Evolutionary conservation across 2,329 filamentous ascomycete genomes (phyloP).

Genomic region (Penicillium sp.): DNA sequence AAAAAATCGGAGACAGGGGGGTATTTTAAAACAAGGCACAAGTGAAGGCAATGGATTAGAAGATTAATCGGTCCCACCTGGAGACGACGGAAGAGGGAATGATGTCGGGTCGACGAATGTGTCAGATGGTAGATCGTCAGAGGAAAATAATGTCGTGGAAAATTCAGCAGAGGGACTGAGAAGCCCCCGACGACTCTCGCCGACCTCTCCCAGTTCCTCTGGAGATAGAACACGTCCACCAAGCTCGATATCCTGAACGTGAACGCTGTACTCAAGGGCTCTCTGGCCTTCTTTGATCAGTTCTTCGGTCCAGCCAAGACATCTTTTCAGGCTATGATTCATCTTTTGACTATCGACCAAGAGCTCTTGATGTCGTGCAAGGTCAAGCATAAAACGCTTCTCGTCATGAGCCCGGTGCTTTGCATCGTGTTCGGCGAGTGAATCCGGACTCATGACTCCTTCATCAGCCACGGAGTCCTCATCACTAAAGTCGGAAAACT

Average conservation of each 20-base stretch:
- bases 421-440: conserved; percentile 37
- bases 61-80: conserved; percentile 17
- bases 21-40: conserved; percentile 18
- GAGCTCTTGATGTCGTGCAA: conserved; percentile 81
- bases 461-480: conserved; percentile 37
- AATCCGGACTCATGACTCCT: conserved; percentile 31
- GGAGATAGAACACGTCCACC: conserved; percentile 70
- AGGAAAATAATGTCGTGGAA: conserved; percentile 5
- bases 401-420: conserved; percentile 68
- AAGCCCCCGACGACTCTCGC: conserved; percentile 29
- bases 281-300: conserved; percentile 84
- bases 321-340: conserved; percentile 87
- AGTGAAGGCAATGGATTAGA: conserved; percentile 9
- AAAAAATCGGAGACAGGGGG: conserved; percentile 11
- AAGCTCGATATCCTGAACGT: conserved; percentile 70
- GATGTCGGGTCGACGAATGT: conserved; percentile 8
- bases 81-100: conserved; percentile 18
- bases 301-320: conserved; percentile 81
- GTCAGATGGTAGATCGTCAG: conserved; percentile 6
- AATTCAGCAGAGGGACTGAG: conserved; percentile 29
- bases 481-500: conserved; percentile 38
- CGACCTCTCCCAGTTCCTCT: conserved; percentile 53
- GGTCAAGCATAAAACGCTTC: conserved; percentile 72
- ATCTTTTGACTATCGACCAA: conserved; percentile 88
- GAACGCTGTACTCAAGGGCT: conserved; percentile 76